A percentile compares a stretch with the other conserved stretches of the same genome.
Evolutionary conservation across 2,329 filamentous ascomycete species (phyloP).

Genomic region (Trichoderma harzianum): DNA sequence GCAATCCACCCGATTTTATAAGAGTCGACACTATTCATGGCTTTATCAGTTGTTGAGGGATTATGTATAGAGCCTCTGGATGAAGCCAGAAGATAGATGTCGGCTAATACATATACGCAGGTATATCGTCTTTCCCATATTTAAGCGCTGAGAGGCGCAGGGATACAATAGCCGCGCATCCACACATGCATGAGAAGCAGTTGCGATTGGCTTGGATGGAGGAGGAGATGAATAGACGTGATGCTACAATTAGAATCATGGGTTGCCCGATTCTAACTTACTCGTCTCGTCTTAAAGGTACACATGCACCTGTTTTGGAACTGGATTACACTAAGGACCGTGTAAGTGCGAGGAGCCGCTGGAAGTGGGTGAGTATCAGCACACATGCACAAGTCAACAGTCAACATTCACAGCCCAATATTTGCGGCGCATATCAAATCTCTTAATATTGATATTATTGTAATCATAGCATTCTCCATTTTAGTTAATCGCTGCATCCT

Average conservation of each 20-base stretch:
- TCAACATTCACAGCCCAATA: not conserved
- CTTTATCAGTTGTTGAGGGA: no score
- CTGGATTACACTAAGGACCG: not conserved
- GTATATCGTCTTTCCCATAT: not conserved
- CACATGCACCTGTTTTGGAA: accelerated
- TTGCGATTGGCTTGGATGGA: not conserved
- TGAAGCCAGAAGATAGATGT: not conserved
- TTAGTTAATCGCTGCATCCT: not conserved
- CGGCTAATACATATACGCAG: not conserved
- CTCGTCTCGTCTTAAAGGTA: not conserved
- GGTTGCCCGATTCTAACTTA: not conserved
- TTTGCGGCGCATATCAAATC: not conserved
- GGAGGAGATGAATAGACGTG: accelerated
- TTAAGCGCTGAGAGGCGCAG: not conserved
- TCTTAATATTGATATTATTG: not conserved
- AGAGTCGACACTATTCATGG: no score
- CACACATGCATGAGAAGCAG: not conserved
- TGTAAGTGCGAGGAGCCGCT: not conserved
- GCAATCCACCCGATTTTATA: no score
- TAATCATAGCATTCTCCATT: accelerated
- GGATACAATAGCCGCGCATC: not conserved
- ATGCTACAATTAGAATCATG: not conserved
- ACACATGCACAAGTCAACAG: no score
- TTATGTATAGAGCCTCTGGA: no score
- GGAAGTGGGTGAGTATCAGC: no score